Conservation (phyloP, 306 rosid genomes). For the Fragaria ananassa region DNA sequence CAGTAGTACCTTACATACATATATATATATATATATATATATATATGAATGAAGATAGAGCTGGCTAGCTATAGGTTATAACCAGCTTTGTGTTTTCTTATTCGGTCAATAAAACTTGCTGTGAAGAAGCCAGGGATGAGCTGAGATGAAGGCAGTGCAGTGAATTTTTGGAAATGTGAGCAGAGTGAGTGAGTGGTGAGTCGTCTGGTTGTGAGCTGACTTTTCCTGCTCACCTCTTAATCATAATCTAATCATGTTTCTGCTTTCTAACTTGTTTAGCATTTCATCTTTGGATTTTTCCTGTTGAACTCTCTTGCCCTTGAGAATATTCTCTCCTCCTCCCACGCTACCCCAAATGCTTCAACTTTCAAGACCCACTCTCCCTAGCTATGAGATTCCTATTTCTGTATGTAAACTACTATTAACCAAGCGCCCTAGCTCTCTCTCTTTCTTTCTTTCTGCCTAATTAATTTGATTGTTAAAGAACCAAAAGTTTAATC, state of each 20-base stretch:
- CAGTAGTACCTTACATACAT: background rate
- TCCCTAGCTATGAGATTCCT: constrained; percentile 47
- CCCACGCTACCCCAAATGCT: constrained; percentile 56
- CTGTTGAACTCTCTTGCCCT: constrained; percentile 67
- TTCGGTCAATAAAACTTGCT: background rate
- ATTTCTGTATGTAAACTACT: constrained; percentile 12
- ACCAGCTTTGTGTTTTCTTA: too few species aligned
- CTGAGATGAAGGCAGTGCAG: constrained; percentile 46
- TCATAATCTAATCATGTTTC: constrained; percentile 87
- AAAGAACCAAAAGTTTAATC: background rate
- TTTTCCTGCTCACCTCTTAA: constrained; percentile 61
- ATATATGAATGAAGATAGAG: background rate
- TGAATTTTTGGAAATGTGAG: constrained; percentile 90
- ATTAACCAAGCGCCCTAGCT: background rate
- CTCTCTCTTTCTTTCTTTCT: background rate
- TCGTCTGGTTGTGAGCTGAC: constrained; percentile 90
- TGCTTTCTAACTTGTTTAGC: constrained; percentile 63
- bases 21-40: background rate
- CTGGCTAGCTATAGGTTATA: background rate
- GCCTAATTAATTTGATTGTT: background rate
- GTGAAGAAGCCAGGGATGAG: constrained; percentile 2
- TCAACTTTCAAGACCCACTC: constrained; percentile 71
- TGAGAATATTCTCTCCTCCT: constrained; percentile 82
- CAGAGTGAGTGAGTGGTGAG: background rate
- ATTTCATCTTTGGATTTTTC: constrained; percentile 68